Percentiles rank a stretch among this genome's conserved stretches.
Evolutionary conservation across 371 early-diverging fungal species (phyloP).

Genomic region (Mucor ambiguus): DNA sequence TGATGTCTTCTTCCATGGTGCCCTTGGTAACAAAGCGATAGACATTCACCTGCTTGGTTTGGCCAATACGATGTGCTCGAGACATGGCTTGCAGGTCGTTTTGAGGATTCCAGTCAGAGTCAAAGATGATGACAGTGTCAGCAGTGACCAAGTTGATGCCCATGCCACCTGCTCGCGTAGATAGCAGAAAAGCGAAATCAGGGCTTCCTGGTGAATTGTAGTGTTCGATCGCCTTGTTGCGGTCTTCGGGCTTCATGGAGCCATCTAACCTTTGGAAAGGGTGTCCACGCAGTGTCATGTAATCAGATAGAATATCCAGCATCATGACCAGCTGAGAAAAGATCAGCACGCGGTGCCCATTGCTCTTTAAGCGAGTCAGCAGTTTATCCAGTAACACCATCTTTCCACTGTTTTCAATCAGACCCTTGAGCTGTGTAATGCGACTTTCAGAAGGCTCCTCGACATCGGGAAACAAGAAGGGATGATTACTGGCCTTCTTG

Average conservation of each 20-base stretch:
- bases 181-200: slow-evolving; percentile 98
- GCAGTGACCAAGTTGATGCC: slow-evolving; percentile 99
- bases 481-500: slow-evolving; percentile 99
- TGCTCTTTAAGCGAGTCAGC: slow-evolving; percentile 79
- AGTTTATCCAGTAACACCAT: slow-evolving; percentile 95
- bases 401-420: slow-evolving; percentile 92
- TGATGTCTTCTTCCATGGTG: slow-evolving; percentile 98
- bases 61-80: slow-evolving; percentile 99
- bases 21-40: slow-evolving; percentile 98
- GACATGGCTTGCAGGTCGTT: slow-evolving; percentile 99
- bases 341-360: slow-evolving; percentile 93
- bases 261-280: slow-evolving; percentile 98
- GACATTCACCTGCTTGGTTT: slow-evolving; percentile 97
- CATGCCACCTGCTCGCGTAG: slow-evolving; percentile 98
- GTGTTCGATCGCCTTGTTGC: slow-evolving; percentile 97
- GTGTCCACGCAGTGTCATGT: slow-evolving; percentile 81
- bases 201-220: slow-evolving; percentile 96
- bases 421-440: slow-evolving; percentile 76
- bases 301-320: slow-evolving; percentile 95
- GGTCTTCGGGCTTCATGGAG: slow-evolving; percentile 85
- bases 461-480: slow-evolving; percentile 93
- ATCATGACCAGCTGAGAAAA: slow-evolving; percentile 96
- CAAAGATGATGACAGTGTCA: slow-evolving; percentile 99
- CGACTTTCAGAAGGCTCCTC: slow-evolving; percentile 69
- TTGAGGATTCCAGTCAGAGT: slow-evolving; percentile 99